Base-by-base conservation (phyloP, 768 basidiomycete species). In the Cystoderma amianthinum region DNA sequence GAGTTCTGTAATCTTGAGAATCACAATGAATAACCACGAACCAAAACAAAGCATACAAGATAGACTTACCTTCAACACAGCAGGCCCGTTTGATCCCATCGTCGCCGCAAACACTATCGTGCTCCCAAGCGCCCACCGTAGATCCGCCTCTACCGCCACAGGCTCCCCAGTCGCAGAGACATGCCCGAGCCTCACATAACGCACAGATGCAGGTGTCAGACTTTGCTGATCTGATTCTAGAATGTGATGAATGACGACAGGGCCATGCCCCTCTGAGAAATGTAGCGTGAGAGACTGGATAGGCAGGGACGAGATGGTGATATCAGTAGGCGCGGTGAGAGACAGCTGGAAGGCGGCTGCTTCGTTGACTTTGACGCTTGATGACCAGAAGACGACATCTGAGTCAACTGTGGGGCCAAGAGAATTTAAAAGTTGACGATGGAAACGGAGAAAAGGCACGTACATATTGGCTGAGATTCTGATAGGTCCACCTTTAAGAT, bases 401-500 rank as follows among this genome's bases (percentile, higher is more conserved):
- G 78, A 71, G 25, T 79, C 67, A 45, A 93, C 91, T 93, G 44
- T 2, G n/a, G n/a, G n/a, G n/a, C n/a, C n/a, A n/a, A n/a, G n/a
- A n/a, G n/a, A n/a, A n/a, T n/a, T n/a, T n/a, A n/a, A n/a, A n/a
- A n/a, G n/a, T n/a, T n/a, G n/a, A n/a, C n/a, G n/a, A n/a, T n/a
- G n/a, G n/a, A n/a, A n/a, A n/a, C n/a, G n/a, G n/a, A n/a, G n/a
- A n/a, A n/a, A n/a, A n/a, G 58, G 32, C 15, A 34, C 80, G 42
- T 57, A 87, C 85, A 68, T 11, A 86, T 73, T 1, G 80, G 74
- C 33, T 72, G 69, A 1, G 78, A 72, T 42, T 87, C 81, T 19
- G 68, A 60, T 25, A 85, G 61, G 44, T 89, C 79, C 4, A 91
- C 66, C 3, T 74, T 53, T 23, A 93, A 55, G 5, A 77, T 59